Evolutionary conservation across 2,329 filamentous ascomycete genomes (phyloP), one percentile per base, ranked within the genome.

Genomic region (Sarocladium brachiariae): DNA sequence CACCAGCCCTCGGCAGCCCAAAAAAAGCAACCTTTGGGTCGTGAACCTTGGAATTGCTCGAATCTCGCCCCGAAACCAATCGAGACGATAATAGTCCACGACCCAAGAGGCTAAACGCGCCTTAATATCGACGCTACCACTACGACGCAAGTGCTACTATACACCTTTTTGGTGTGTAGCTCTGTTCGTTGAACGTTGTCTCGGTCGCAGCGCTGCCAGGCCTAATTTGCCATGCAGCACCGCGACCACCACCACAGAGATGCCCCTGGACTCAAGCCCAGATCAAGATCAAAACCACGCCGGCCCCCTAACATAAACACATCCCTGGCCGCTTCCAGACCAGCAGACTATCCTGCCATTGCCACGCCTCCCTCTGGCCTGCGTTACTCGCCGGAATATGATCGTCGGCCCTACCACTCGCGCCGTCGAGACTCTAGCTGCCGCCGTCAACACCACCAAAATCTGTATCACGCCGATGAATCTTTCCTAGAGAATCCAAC

Each of bases 401-500:
- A 47, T 25, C 25, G 10, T 30, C 23, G 21, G 7, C 37, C 8
- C 4, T 23, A 27, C 5, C 21, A 9, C 13, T 25, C 39, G n/a
- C 13, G 8, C 21, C 37, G 23, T 3, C 37, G 19, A 39, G 18
- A 39, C 37, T n/a, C 21, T 27, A 13, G 39, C 27, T n/a, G n/a
- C n/a, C n/a, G n/a, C n/a, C n/a, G n/a, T n/a, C n/a, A n/a, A n/a
- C 8, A 39, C 35, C n/a, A 16, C n/a, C 21, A 43, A 5, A 14
- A 35, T 19, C 31, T 23, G 30, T 27, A 25, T 16, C 23, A 11
- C 6, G 46, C 52, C 49, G 41, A 59, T 61, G 59, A 54, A 54
- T 61, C 53, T 50, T 57, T 58, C 54, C 53, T 59, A 58, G 59
- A 57, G 52, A 51, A 53, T 25, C 56, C 55, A 33, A 55, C 51